These are phyloP conservation scores for Wallacemonas collosoma DNA, from an alignment of 208 protist genomes.

Conservation along the genomic window DNA sequence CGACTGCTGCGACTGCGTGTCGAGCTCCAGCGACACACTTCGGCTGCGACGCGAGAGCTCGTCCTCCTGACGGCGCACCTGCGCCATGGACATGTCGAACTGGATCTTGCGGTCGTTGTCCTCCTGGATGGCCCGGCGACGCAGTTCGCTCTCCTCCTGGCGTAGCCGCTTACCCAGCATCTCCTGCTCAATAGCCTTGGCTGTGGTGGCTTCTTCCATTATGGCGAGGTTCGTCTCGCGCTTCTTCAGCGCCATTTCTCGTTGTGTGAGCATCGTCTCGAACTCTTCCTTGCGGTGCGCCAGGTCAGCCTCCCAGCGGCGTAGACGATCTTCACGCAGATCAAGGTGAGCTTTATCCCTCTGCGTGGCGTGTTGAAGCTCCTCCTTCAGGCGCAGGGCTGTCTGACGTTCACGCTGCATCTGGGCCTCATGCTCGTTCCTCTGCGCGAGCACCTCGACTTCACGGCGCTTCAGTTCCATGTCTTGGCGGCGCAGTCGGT, in stretches of 20 bases:
- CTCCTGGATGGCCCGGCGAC: slow-evolving; percentile 21
- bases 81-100: slow-evolving; percentile 15
- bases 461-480: slow-evolving; percentile 51
- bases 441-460: slow-evolving; percentile 32
- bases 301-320: slow-evolving; percentile 35
- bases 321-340: slow-evolving; percentile 32
- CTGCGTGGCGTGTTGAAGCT: slow-evolving; percentile 40
- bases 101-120: slow-evolving; percentile 24
- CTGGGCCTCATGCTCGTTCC: slow-evolving; percentile 36
- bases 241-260: slow-evolving; percentile 33
- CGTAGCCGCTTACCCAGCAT: slow-evolving; percentile 25
- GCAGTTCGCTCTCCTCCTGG: slow-evolving; percentile 32
- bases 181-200: slow-evolving; percentile 31
- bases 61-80: slow-evolving; percentile 29
- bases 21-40: slow-evolving; percentile 18
- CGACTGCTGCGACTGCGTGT: slow-evolving; percentile 17
- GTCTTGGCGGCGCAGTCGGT: slow-evolving; percentile 35
- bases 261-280: slow-evolving; percentile 30
- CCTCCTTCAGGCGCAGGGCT: slow-evolving; percentile 38
- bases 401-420: slow-evolving; percentile 42
- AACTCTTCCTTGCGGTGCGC: slow-evolving; percentile 31
- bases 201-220: slow-evolving; percentile 26
- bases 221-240: slow-evolving; percentile 26
- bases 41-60: slow-evolving; percentile 20
- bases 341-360: slow-evolving; percentile 28